Evolutionary conservation across 2,329 filamentous ascomycete species (phyloP).

Genomic region (Colletotrichum orchidophilum): DNA sequence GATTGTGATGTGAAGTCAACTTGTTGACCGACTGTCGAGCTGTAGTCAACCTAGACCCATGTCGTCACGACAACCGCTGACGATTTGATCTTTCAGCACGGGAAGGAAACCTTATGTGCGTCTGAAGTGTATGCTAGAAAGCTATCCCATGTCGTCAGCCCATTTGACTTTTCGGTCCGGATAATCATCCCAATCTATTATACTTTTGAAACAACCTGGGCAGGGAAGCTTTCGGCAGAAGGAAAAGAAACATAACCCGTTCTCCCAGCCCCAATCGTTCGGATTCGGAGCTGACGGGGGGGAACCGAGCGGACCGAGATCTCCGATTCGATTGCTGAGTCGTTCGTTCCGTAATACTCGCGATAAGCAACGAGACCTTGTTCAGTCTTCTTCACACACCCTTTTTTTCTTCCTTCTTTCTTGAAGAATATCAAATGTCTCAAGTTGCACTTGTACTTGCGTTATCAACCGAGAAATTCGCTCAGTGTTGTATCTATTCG

Average conservation of each 20-base stretch:
- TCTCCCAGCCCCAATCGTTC: too few relatives aligned
- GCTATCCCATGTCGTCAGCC: too few relatives aligned
- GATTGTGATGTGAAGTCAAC: background rate
- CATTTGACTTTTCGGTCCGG: background rate
- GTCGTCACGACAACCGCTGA: background rate
- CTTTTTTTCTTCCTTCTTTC: too few relatives aligned
- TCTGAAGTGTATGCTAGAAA: background rate
- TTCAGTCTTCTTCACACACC: too few relatives aligned
- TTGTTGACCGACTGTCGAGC: background rate
- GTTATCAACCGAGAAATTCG: too few relatives aligned
- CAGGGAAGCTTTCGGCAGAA: background rate
- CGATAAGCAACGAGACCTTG: too few relatives aligned
- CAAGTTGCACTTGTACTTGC: too few relatives aligned
- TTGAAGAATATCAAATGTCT: too few relatives aligned
- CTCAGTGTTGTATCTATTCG: too few relatives aligned
- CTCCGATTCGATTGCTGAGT: too few relatives aligned
- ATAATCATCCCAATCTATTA: background rate
- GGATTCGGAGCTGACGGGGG: background rate
- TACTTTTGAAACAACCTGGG: background rate
- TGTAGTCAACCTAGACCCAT: background rate
- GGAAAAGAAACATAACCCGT: background rate
- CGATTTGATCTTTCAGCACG: background rate
- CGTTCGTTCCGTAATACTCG: too few relatives aligned
- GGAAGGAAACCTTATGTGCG: background rate
- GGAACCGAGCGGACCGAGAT: background rate